phyloP scores from a whole-genome alignment of 1,284 basidiomycete species.

The Golubevia pallescens region DNA sequence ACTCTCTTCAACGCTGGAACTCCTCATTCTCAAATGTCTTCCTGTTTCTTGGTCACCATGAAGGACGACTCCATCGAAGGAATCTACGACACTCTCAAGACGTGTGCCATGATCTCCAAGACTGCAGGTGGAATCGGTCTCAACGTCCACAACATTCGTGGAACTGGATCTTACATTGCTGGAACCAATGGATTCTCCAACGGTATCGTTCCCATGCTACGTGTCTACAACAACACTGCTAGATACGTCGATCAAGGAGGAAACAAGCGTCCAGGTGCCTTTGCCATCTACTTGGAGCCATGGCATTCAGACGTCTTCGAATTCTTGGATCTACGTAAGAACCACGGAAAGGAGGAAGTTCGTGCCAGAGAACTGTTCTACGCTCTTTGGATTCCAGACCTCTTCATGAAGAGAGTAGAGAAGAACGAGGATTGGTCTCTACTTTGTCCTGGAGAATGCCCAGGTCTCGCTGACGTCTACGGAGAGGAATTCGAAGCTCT shows the following conservation, averaged over 20 bases:
- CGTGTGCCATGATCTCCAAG: slow-evolving; percentile 99
- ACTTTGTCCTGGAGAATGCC: slow-evolving; percentile 97
- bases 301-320: slow-evolving; percentile 99
- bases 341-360: slow-evolving; percentile 98
- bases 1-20: slow-evolving; percentile 99
- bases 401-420: slow-evolving; percentile 97
- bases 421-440: slow-evolving; percentile 88
- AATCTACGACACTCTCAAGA: slow-evolving; percentile 98
- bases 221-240: slow-evolving; percentile 96
- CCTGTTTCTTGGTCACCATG: slow-evolving; percentile 98
- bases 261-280: slow-evolving; percentile 98
- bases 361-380: slow-evolving; percentile 98
- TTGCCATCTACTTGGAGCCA: slow-evolving; percentile 95
- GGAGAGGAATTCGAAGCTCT: slow-evolving; percentile 89
- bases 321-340: slow-evolving; percentile 97
- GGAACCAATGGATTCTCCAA: slow-evolving; percentile 98
- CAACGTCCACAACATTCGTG: slow-evolving; percentile 94
- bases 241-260: slow-evolving; percentile 99
- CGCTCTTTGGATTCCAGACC: slow-evolving; percentile 96
- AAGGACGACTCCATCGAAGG: slow-evolving; percentile 99
- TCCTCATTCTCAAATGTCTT: slow-evolving; percentile 90
- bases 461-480: slow-evolving; percentile 86
- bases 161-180: slow-evolving; percentile 85
- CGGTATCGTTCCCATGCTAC: slow-evolving; percentile 98
- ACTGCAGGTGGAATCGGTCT: slow-evolving; percentile 97